phyloP scores from a whole-genome alignment of 495 filamentous ascomycete genomes.

The Lentithecium fluviatile region DNA sequence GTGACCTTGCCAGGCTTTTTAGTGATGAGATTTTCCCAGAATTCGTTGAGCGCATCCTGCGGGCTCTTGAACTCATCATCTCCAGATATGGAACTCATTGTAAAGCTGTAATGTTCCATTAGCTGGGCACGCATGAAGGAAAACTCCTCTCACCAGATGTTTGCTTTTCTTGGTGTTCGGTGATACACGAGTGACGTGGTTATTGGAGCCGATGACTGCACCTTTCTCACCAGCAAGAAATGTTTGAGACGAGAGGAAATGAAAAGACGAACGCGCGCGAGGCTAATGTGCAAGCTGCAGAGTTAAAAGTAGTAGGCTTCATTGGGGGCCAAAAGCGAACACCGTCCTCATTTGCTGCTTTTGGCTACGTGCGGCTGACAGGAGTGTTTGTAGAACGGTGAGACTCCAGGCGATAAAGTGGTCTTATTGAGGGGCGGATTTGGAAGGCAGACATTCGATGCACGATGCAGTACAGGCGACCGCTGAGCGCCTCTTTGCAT shows the following conservation, averaged over 20 bases:
- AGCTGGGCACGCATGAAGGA: background rate
- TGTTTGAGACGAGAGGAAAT: too few relatives aligned
- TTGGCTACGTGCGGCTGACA: background rate
- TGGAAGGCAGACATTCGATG: too few relatives aligned
- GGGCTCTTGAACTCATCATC: slow-evolving; percentile 44
- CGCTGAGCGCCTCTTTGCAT: too few relatives aligned
- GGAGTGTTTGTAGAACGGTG: background rate
- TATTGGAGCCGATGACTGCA: too few relatives aligned
- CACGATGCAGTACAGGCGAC: too few relatives aligned
- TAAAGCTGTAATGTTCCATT: background rate
- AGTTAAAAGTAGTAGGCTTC: background rate
- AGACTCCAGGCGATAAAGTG: too few relatives aligned
- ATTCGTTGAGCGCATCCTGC: slow-evolving; percentile 68
- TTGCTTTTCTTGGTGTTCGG: background rate
- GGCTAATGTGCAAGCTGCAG: too few relatives aligned
- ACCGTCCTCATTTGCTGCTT: background rate
- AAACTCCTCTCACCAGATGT: background rate
- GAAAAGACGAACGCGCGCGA: too few relatives aligned
- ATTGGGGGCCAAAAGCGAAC: background rate
- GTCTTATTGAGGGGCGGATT: too few relatives aligned
- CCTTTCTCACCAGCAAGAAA: too few relatives aligned
- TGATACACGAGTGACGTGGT: too few relatives aligned
- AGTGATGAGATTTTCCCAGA: slow-evolving; percentile 74
- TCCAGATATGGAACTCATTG: slow-evolving; percentile 19
- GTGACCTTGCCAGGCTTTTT: slow-evolving; percentile 63